phyloP scores from a whole-genome alignment of 1,284 basidiomycete genomes.

The Heterobasidion occidentale region DNA sequence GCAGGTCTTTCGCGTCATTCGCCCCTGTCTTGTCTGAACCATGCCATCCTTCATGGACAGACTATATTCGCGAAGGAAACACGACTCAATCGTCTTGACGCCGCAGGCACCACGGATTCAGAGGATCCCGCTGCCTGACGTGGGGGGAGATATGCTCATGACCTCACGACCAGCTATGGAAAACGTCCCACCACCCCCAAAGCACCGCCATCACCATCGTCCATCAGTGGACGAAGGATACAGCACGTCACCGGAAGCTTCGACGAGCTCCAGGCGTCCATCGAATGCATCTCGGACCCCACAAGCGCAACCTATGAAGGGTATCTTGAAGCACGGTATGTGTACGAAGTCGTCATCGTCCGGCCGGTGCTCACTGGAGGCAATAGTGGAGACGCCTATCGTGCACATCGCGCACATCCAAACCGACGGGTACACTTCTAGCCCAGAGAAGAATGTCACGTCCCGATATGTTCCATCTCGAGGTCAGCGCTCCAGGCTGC shows the following conservation, averaged over 20 bases:
- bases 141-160: conserved; percentile 12
- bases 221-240: conserved; percentile 10
- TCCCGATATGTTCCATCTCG: background rate
- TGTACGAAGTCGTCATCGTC: background rate
- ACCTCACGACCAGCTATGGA: background rate
- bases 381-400: background rate
- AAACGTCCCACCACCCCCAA: background rate
- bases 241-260: conserved; percentile 14
- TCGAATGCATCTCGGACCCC: conserved; percentile 3
- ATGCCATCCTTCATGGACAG: background rate
- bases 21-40: background rate
- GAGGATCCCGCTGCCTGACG: conserved; percentile 20
- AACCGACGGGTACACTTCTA: conserved; percentile 10
- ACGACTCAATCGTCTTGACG: conserved; percentile 14
- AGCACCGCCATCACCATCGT: conserved; percentile 10
- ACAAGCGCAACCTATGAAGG: conserved; percentile 11
- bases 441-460: conserved; percentile 7
- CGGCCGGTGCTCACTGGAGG: background rate
- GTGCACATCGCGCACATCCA: background rate
- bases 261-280: background rate
- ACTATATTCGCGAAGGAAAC: background rate
- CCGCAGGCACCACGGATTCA: conserved; percentile 22
- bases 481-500: background rate
- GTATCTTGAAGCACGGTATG: conserved; percentile 18
- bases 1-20: too few species aligned